Conservation (phyloP, 768 basidiomycete genomes). For the Auriscalpium vulgare region DNA sequence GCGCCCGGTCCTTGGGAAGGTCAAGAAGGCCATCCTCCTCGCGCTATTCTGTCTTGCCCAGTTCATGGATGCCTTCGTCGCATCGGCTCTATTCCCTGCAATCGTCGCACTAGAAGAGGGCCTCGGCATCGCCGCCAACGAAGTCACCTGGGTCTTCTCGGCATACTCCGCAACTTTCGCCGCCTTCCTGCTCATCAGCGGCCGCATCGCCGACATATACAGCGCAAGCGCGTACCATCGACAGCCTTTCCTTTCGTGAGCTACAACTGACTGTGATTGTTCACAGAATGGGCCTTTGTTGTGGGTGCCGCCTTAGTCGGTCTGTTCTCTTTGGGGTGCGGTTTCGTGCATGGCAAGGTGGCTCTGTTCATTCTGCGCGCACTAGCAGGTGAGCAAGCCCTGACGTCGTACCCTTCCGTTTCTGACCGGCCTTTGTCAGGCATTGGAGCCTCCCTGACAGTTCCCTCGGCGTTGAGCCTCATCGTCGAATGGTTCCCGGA, state of each 20-base stretch:
- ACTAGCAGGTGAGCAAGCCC: background rate
- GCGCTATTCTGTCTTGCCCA: slow-evolving; percentile 18
- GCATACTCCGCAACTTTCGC: slow-evolving; percentile 30
- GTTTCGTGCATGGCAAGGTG: background rate
- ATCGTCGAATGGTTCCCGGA: slow-evolving; percentile 40
- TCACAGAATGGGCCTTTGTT: background rate
- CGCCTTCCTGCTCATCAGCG: slow-evolving; percentile 22
- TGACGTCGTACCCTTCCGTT: background rate
- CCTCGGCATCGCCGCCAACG: slow-evolving; percentile 19
- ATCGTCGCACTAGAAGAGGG: slow-evolving; percentile 20
- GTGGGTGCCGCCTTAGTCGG: background rate
- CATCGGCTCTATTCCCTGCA: slow-evolving; percentile 25
- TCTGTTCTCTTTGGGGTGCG: background rate
- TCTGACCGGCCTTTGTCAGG: background rate
- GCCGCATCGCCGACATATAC: background rate
- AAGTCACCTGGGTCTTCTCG: slow-evolving; percentile 27
- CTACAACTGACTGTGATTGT: background rate
- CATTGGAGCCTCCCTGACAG: slow-evolving; percentile 32
- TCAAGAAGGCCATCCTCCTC: background rate
- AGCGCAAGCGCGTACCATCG: background rate
- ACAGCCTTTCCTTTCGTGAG: background rate
- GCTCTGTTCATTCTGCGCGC: background rate
- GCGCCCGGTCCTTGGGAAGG: background rate
- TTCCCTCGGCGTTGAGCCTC: slow-evolving; percentile 34
- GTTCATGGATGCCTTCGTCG: slow-evolving; percentile 30